These are phyloP conservation scores for Tillandsia leiboldiana DNA, from an alignment of 176 grass and related monocot genomes.

Conservation along the genomic window DNA sequence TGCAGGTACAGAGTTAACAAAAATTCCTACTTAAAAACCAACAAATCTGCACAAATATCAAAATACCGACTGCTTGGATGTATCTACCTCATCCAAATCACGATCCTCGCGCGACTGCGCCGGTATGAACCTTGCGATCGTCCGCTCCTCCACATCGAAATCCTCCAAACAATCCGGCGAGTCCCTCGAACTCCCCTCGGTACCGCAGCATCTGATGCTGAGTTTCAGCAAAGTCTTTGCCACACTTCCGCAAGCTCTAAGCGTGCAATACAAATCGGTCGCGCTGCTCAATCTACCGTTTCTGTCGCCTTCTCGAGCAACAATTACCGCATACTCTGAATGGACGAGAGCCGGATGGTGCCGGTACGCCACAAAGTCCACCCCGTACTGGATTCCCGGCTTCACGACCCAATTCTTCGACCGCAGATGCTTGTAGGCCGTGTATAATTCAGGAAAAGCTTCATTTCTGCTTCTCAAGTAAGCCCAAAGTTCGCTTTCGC, in stretches of 20 bases:
- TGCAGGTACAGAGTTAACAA: too few relatives aligned
- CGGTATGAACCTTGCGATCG: constrained; percentile 41
- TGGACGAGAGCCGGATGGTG: constrained; percentile 64
- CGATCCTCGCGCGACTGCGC: constrained; percentile 38
- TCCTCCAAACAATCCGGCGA: constrained; percentile 34
- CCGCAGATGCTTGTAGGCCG: constrained; percentile 47
- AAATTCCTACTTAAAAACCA: too few relatives aligned
- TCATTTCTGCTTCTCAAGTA: constrained; percentile 22
- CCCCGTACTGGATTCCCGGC: constrained; percentile 41
- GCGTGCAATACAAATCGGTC: constrained; percentile 44
- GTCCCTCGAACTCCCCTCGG: constrained; percentile 12
- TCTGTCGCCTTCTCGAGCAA: constrained; percentile 27
- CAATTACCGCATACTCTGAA: constrained; percentile 59
- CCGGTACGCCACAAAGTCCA: constrained; percentile 61
- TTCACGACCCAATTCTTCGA: constrained; percentile 64
- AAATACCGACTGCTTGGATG: too few relatives aligned
- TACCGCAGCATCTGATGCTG: constrained; percentile 9
- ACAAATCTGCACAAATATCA: too few relatives aligned
- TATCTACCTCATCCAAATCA: not conserved
- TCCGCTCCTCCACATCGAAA: constrained; percentile 43
- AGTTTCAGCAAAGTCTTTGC: constrained; percentile 64
- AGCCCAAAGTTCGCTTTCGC: constrained; percentile 30
- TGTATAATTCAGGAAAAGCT: constrained; percentile 44
- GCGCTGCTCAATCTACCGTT: constrained; percentile 29
- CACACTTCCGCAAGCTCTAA: constrained; percentile 48